Base-by-base conservation (phyloP, 768 basidiomycete genomes). In the Thelephora aurantiotincta region DNA sequence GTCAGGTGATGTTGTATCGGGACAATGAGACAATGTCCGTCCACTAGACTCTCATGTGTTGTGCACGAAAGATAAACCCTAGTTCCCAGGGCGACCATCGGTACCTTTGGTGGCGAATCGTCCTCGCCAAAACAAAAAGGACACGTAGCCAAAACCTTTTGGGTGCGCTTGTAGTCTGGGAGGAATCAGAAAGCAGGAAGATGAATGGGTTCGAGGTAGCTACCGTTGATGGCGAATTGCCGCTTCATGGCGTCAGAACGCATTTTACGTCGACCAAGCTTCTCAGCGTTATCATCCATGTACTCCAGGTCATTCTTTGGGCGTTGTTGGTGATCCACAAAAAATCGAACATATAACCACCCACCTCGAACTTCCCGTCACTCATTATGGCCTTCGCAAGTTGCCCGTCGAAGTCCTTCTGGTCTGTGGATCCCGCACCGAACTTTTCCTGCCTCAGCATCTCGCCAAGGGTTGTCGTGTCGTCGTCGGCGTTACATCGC, bases 271-370 rank as follows among this genome's bases (percentile, higher is more conserved):
- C 93, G 71, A 35, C 87, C 89, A 0, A 98, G 72, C 54, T 80
- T 82, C 57, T 94, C 94, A 0, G 91, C 92, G 60, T 97, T 94
- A 53, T 98, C 96, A 54, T 99, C 96, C 52, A 96, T 82, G 55
- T 98, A 98, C 42, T 97, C 96, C 30, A 93, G 67, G 56, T 93
- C 78, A 53, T 84, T 82, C 84, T 91, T 48, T 11, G 9, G 36
- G 48, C 36, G 12, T 12, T 46, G 45, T 22, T 33, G 36, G 16
- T 46, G 50, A 18, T 20, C 33, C 11, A 9, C 22, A 12, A 36
- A 34, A 5, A 11, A 34, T 43, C 23, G 30, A 34, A 35, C 23
- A 44, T n/a, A 52, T 18, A 14, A 16, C 20, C 3, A 46, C 71
- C 41, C 53, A 88, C 90, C 68, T 88, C 66, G 59, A 91, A 99